Evolutionary conservation across 2,329 filamentous ascomycete genomes (phyloP), one percentile per base, ranked within the genome.

Genomic region (Fusarium goolgardi): DNA sequence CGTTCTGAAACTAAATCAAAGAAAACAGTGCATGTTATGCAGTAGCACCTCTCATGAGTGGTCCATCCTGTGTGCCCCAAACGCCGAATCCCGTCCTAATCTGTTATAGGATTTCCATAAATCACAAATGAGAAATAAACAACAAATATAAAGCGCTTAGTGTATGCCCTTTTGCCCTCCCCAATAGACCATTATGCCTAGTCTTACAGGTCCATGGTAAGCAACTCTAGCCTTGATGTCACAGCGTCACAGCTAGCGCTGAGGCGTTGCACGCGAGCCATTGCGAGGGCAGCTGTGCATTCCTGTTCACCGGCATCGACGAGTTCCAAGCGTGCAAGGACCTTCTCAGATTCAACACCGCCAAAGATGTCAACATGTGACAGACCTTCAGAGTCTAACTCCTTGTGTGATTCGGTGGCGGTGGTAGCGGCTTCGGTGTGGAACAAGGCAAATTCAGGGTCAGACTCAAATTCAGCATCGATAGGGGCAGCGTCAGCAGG

Each of bases 321-420:
- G n/a, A 94, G 83, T 69, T 91, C 86, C 71, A 86, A 88, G 49
- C 86, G 84, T 16, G 86, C 81, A 47, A 88, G 81, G 4, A 84
- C 79, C 83, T 94, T 94, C 71, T 91, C 89, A 2, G 85, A 76
- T 63, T 85, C 81, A 61, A 91, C 80, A 37, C 85, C 85, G 46
- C 84, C 84, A 45, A 86, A 84, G 66, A 85, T 77, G 67, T 82
- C 76, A 63, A 79, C 59, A 65, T 78, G 63, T 41, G 77, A 73
- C 53, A 84, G 75, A 35, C 73, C 76, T 15, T 83, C 83, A 20
- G 80, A 78, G 58, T 85, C 79, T 27, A 84, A 60, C 61, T 84
- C 80, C 43, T 77, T 50, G 18, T 77, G 70, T 27, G 76, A 69
- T n/a, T 75, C 59, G 18, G 58, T 34, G 4, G 72, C 29, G 7